Conservation (phyloP, 2,329 filamentous ascomycete genomes). For the Emergomyces africanus region DNA sequence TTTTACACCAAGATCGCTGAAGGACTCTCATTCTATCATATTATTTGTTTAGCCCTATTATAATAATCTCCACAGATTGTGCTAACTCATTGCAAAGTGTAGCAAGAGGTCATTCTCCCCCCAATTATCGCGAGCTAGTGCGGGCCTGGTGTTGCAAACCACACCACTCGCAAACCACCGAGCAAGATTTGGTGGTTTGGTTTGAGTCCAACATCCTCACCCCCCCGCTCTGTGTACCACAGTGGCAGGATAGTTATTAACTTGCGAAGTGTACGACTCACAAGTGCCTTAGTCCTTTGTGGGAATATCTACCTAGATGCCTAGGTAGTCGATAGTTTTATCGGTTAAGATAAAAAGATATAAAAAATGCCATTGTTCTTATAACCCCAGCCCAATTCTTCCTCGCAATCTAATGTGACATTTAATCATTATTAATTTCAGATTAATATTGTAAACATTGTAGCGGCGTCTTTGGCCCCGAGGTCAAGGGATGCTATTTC, state of each 20-base stretch:
- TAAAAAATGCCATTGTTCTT: neutral
- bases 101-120: neutral
- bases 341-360: neutral
- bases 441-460: neutral
- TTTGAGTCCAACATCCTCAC: neutral
- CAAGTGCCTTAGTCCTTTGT: neutral
- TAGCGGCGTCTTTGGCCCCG: neutral
- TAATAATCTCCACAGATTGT: neutral
- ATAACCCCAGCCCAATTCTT: neutral
- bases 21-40: conserved; percentile 21
- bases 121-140: neutral
- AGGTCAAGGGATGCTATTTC: neutral
- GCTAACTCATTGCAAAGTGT: neutral
- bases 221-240: neutral
- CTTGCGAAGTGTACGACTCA: neutral
- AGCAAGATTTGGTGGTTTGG: neutral
- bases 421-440: neutral
- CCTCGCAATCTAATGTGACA: neutral
- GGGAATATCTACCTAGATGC: neutral
- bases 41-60: neutral
- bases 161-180: neutral
- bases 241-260: neutral
- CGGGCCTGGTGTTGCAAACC: neutral
- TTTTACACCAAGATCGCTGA: conserved; percentile 59
- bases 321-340: neutral